These are phyloP conservation scores for Paracorniculantispora psalliotae DNA, from an alignment of 2,329 filamentous ascomycete species.

Conservation along the genomic window DNA sequence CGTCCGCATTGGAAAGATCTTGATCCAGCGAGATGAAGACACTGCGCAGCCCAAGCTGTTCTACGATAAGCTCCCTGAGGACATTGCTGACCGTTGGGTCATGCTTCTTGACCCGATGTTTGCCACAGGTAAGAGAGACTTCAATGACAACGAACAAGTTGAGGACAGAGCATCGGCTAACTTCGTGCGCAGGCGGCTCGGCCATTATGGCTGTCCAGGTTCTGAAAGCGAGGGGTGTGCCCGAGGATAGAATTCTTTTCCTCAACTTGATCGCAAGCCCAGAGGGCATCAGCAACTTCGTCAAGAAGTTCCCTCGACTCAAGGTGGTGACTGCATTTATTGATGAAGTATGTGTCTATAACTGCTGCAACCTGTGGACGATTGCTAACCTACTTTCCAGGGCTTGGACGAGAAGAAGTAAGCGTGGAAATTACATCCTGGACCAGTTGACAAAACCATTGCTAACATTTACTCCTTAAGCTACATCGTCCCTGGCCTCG, in stretches of 20 bases:
- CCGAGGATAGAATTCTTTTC: conserved; percentile 92
- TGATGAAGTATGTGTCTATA: conserved; percentile 55
- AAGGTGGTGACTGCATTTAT: conserved; percentile 94
- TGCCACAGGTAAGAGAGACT: conserved; percentile 66
- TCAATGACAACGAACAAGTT: background rate
- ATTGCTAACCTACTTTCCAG: conserved; percentile 30
- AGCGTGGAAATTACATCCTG: conserved; percentile 28
- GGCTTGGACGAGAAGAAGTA: conserved; percentile 98
- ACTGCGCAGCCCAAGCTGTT: conserved; percentile 88
- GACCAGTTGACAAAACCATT: background rate
- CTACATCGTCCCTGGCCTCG: conserved; percentile 90
- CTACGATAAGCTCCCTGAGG: conserved; percentile 94
- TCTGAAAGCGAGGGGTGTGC: conserved; percentile 81
- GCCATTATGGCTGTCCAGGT: conserved; percentile 97
- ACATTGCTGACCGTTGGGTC: conserved; percentile 91
- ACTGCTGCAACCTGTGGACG: background rate
- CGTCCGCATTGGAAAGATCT: conserved; percentile 96
- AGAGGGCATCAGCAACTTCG: conserved; percentile 84
- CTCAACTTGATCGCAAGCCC: conserved; percentile 97
- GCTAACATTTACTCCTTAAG: conserved; percentile 41
- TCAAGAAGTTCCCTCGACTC: conserved; percentile 80
- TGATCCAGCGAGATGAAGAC: conserved; percentile 96
- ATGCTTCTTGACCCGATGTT: conserved; percentile 98
- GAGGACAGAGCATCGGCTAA: background rate
- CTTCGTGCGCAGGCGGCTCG: conserved; percentile 65